A percentile compares a stretch with the other conserved stretches of the same genome.
These are phyloP conservation scores for Hortaea sp. DNA, from an alignment of 2,329 filamentous ascomycete species.

Conservation along the genomic window DNA sequence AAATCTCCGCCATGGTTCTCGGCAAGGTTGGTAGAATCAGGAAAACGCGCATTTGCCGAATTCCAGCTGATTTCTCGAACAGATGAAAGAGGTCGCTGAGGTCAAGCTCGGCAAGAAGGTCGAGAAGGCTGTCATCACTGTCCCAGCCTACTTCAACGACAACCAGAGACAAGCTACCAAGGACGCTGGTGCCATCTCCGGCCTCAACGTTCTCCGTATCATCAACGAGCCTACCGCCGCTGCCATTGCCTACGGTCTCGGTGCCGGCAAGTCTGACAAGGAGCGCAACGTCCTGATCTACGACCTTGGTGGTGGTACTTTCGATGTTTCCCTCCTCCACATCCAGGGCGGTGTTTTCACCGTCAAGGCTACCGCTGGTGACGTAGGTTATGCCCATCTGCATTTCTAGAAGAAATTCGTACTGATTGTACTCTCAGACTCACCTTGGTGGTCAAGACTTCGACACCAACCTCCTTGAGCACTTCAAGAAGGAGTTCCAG, in stretches of 20 bases:
- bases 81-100: slow-evolving; percentile 99
- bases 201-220: slow-evolving; percentile 97
- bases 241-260: slow-evolving; percentile 93
- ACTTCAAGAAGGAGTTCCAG: slow-evolving; percentile 94
- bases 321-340: slow-evolving; percentile 98
- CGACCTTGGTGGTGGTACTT: slow-evolving; percentile 99
- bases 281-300: slow-evolving; percentile 99
- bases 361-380: slow-evolving; percentile 95
- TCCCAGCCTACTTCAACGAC: slow-evolving; percentile 99
- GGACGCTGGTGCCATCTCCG: slow-evolving; percentile 95
- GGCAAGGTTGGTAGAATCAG: slow-evolving; percentile 62
- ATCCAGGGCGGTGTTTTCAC: slow-evolving; percentile 99
- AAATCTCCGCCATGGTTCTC: slow-evolving; percentile 98
- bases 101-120: slow-evolving; percentile 98
- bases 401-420: not conserved
- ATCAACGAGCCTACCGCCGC: slow-evolving; percentile 99
- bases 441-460: slow-evolving; percentile 57
- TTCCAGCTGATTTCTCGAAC: slow-evolving; percentile 13
- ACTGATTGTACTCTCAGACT: not conserved
- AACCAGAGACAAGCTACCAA: slow-evolving; percentile 99
- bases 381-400: slow-evolving; percentile 29
- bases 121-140: slow-evolving; percentile 97
- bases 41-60: not conserved
- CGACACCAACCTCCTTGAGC: slow-evolving; percentile 87
- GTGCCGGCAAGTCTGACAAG: slow-evolving; percentile 57